Evolutionary conservation across 306 rosid genomes (phyloP).

Genomic region (Vigna angularis): DNA sequence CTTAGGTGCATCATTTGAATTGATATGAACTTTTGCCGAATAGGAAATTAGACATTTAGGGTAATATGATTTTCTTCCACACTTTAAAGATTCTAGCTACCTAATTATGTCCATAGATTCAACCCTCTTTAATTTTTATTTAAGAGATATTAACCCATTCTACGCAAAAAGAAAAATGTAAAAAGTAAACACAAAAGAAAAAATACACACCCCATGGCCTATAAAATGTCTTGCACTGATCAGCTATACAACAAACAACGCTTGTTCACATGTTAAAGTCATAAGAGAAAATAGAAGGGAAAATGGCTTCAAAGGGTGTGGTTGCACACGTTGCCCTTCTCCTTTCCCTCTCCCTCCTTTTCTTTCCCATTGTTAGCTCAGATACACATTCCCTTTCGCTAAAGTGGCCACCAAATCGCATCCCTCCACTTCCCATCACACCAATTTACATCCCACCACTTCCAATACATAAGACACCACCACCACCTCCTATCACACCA

Average conservation of each 20-base stretch:
- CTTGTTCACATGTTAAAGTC: background rate
- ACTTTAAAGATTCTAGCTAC: background rate
- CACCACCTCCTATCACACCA: background rate
- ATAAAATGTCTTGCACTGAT: background rate
- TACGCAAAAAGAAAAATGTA: background rate
- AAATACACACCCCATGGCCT: background rate
- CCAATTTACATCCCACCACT: no score
- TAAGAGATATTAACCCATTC: background rate
- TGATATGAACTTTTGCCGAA: no score
- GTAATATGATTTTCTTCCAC: no score
- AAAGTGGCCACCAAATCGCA: background rate
- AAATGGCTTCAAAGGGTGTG: background rate
- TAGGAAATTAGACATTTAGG: no score
- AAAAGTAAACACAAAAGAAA: background rate
- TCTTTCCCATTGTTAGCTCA: background rate
- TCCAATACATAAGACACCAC: no score
- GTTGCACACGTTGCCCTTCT: background rate
- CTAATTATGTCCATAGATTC: background rate
- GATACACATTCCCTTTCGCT: accelerated
- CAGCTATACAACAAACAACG: background rate
- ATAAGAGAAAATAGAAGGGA: background rate
- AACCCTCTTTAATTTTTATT: background rate
- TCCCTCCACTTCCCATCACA: no score
- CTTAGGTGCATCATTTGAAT: no score
- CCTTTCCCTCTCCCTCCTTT: background rate